These are phyloP conservation scores for Paraphoma sp. DNA, from an alignment of 2,329 filamentous ascomycete genomes.

Conservation along the genomic window DNA sequence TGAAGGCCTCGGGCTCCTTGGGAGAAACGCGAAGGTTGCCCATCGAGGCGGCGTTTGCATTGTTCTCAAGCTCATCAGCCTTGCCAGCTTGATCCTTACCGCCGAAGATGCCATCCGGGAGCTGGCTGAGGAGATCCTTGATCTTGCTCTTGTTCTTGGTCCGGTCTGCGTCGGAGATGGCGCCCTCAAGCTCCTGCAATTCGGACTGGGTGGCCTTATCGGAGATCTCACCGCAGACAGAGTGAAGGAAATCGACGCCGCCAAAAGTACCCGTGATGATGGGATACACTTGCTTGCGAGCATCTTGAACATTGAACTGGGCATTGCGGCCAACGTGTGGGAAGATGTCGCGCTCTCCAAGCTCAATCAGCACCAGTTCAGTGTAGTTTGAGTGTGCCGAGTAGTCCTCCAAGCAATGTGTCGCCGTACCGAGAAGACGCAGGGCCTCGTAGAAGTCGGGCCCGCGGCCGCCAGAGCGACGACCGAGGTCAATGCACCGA, in stretches of 20 bases:
- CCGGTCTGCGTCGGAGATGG: slow-evolving; percentile 68
- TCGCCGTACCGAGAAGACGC: slow-evolving; percentile 82
- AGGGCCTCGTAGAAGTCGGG: slow-evolving; percentile 88
- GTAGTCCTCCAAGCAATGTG: slow-evolving; percentile 90
- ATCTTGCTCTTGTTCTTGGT: slow-evolving; percentile 76
- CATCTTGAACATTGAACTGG: slow-evolving; percentile 72
- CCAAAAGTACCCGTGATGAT: slow-evolving; percentile 92
- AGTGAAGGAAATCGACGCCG: slow-evolving; percentile 92
- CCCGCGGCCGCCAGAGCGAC: slow-evolving; percentile 73
- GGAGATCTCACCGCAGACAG: slow-evolving; percentile 77
- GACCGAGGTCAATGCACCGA: slow-evolving; percentile 79
- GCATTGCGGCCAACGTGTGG: slow-evolving; percentile 83
- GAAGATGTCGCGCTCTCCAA: slow-evolving; percentile 82
- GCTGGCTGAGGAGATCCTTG: slow-evolving; percentile 79
- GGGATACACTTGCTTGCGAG: slow-evolving; percentile 73
- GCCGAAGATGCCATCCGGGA: slow-evolving; percentile 82
- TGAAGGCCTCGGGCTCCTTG: slow-evolving; percentile 83
- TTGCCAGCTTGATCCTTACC: slow-evolving; percentile 75
- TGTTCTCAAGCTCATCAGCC: slow-evolving; percentile 79
- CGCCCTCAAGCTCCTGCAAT: slow-evolving; percentile 85
- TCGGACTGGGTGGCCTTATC: slow-evolving; percentile 94
- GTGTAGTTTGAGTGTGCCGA: slow-evolving; percentile 93
- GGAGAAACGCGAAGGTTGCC: slow-evolving; percentile 76
- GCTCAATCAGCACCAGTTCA: slow-evolving; percentile 85
- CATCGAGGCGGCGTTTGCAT: slow-evolving; percentile 77